These are phyloP conservation scores for Gentiana dahurica DNA, from an alignment of 257 asterid genomes.

Conservation along the genomic window DNA sequence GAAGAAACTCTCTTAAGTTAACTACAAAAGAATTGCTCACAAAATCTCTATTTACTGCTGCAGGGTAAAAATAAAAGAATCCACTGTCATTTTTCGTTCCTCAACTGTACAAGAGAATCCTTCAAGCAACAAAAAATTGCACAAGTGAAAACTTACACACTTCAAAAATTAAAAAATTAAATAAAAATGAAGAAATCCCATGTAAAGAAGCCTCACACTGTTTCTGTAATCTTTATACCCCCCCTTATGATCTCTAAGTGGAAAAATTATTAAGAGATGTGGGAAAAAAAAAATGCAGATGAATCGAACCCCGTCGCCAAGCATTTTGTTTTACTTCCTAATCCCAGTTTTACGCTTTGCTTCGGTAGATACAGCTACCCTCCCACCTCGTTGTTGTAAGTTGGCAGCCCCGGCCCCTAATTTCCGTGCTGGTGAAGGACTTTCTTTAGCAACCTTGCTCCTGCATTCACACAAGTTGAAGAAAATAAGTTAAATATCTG, in stretches of 20 bases:
- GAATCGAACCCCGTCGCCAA: background rate
- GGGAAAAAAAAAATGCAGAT: conserved; percentile 12
- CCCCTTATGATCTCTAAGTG: conserved; percentile 1
- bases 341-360: conserved; percentile 50
- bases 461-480: conserved; percentile 21
- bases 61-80: no score
- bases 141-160: conserved; percentile 14
- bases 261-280: conserved; percentile 14
- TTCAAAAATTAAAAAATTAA: background rate
- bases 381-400: conserved; percentile 38
- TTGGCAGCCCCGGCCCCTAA: conserved; percentile 33
- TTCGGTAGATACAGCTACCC: conserved; percentile 33
- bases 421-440: conserved; percentile 62
- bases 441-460: conserved; percentile 48
- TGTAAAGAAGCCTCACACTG: conserved; percentile 19
- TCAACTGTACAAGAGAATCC: conserved; percentile 12
- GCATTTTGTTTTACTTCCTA: conserved; percentile 42
- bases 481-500: background rate
- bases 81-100: no score
- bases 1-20: no score
- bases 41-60: no score
- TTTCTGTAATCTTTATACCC: conserved; percentile 17
- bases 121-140: conserved; percentile 62
- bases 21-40: no score
- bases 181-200: conserved; percentile 9